Conservation (phyloP, 306 rosid genomes). For the Cucurbita pepo region DNA sequence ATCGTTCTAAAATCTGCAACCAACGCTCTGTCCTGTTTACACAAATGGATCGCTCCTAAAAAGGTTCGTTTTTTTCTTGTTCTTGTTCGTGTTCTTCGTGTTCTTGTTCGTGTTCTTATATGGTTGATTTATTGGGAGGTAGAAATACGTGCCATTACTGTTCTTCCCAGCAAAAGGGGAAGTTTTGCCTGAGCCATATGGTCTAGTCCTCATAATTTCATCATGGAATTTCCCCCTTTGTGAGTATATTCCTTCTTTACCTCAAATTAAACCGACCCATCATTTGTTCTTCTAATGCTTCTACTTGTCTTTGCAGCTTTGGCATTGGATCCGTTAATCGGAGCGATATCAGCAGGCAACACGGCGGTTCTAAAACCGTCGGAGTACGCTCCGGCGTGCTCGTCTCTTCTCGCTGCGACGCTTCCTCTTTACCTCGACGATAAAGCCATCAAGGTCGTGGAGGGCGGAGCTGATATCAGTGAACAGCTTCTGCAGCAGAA, state of each 20-base stretch:
- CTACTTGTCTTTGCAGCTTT: constrained; percentile 29
- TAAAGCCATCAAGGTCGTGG: constrained; percentile 49
- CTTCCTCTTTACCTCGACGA: constrained; percentile 62
- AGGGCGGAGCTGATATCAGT: constrained; percentile 46
- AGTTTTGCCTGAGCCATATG: constrained; percentile 64
- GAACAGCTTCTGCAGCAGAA: constrained; percentile 40
- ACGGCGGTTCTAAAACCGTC: constrained; percentile 55
- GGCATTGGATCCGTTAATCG: constrained; percentile 73
- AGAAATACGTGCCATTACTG: constrained; percentile 40
- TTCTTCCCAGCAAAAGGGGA: constrained; percentile 65
- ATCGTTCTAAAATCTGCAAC: constrained; percentile 40
- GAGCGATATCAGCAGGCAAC: constrained; percentile 91
- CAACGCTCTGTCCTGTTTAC: constrained; percentile 24
- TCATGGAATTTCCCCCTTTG: constrained; percentile 87
- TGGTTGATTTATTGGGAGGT: not conserved
- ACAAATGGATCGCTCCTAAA: constrained; percentile 65
- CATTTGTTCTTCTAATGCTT: not conserved
- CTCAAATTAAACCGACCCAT: not conserved
- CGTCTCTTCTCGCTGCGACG: constrained; percentile 46
- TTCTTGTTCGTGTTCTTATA: not conserved
- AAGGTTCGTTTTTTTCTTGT: constrained; percentile 14
- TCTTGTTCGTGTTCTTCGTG: not conserved
- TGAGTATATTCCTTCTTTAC: constrained; percentile 25
- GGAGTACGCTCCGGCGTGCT: constrained; percentile 57
- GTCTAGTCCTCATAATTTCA: constrained; percentile 65